Evolutionary conservation across 306 rosid species (phyloP), one percentile per base, ranked within the genome.

Genomic region (Gleditsia sinensis): DNA sequence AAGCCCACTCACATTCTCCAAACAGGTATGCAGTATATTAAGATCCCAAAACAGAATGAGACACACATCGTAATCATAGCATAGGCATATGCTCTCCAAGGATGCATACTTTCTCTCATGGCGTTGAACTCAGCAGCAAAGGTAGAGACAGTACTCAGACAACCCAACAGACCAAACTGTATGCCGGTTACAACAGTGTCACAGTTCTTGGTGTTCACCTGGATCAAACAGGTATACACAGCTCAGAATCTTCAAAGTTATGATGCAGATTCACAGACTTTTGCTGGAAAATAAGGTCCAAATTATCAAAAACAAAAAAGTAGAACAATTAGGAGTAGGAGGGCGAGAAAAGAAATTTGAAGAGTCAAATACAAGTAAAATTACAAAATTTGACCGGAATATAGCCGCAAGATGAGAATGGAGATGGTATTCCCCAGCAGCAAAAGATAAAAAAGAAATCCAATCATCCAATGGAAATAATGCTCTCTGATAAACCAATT

Each of bases 111-210:
- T 66, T 81, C 92, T 78, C 96, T 82, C 92, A 86, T 86, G 28
- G 87, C 92, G 36, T 90, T 82, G 62, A 90, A 92, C 87, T 90
- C 94, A 0, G 92, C 90, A 32, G 80, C 68, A 79, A 92, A 90
- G 9, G 98, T 84, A 13, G 90, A 90, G 25, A 88, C 90, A 2
- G 91, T 88, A 75, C 98, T 88, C 80, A 90, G 69, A 82, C 93
- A 86, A 6, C 94, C 92, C 75, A 88, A 25, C 25, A 89, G 60
- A 50, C 96, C 94, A 30, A 92, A 69, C 23, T 92, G 91, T 46
- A 87, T 55, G 56, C 94, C 90, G 10, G 80, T 20, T 27, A 71
- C 71, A 6, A 88, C 63, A 0, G 79, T 90, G 27, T 88, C 87
- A 57, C 87, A 83, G 9, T 65, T 75, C 69, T 27, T 74, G 66